A percentile compares a stretch with the other conserved stretches of the same genome.
Conservation (phyloP, 495 filamentous ascomycete species). For the Thozetella sp. region DNA sequence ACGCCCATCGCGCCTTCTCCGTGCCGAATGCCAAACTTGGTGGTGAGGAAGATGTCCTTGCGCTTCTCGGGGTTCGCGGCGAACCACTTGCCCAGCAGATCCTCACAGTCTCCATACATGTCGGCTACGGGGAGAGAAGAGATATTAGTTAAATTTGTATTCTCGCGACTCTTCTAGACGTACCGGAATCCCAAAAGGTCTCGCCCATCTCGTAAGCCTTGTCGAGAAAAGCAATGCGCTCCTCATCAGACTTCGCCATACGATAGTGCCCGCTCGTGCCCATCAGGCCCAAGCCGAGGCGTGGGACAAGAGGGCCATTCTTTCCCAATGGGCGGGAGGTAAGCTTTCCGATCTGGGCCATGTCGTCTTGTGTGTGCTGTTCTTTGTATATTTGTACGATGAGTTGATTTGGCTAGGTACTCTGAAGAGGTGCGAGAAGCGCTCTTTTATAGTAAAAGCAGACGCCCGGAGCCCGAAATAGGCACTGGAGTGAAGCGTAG, state of each 20-base stretch:
- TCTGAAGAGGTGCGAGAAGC: no score
- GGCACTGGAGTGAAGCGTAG: no score
- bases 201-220: slow-evolving; percentile 52
- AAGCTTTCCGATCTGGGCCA: neutral
- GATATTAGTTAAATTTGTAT: neutral
- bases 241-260: slow-evolving; percentile 32
- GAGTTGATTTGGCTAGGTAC: no score
- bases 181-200: slow-evolving; percentile 63
- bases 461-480: no score
- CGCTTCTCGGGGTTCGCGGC: slow-evolving; percentile 29
- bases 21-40: slow-evolving; percentile 36
- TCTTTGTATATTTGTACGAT: no score
- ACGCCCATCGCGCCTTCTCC: slow-evolving; percentile 6
- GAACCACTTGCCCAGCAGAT: slow-evolving; percentile 43
- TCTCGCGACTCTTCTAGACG: slow-evolving; percentile 21
- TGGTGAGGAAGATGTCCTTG: slow-evolving; percentile 45
- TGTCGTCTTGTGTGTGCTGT: no score
- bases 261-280: slow-evolving; percentile 50
- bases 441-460: no score
- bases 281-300: slow-evolving; percentile 61
- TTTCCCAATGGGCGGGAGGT: slow-evolving; percentile 33
- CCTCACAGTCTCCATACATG: slow-evolving; percentile 32
- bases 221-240: slow-evolving; percentile 50
- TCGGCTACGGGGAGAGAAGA: slow-evolving; percentile 9
- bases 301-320: slow-evolving; percentile 55